Base-by-base conservation (phyloP, 768 basidiomycete genomes). In the Russula abietina region DNA sequence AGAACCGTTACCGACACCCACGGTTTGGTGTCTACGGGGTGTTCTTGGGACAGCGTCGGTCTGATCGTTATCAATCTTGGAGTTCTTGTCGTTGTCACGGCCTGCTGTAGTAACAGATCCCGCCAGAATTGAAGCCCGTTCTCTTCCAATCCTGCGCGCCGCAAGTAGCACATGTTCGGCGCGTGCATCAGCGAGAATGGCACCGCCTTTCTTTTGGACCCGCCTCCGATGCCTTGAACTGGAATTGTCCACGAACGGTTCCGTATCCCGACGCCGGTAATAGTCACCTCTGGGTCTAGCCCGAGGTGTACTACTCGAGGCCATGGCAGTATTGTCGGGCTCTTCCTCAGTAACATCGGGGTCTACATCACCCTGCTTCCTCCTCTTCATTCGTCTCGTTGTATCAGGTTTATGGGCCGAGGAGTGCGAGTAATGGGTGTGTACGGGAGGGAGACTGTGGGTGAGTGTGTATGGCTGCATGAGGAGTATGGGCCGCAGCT, bases 161-260 rank as follows among this genome's bases (percentile, higher is more conserved):
- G 89, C 89, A 14, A 88, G 75, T 1, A 91, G 76, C 12, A 90
- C 74, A 67, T 88, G 88, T 67, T 91, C 89, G 0, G 80, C 78
- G 51, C 86, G 81, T 4, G 89, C 89, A 64, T 91, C 89, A 2
- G 85, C 65, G 75, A 64, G 79, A 71, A 49, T 81, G 61, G 45
- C 80, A 70, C 39, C 68, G 6, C 48, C 56, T 51, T 61, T 73
- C 70, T 57, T 73, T 73, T 36, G 70, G 68, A 32, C 60, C 53
- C 60, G 66, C 55, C 26, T 61, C 36, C 55, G 71, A 71, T 61
- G 71, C 70, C 67, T 69, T 45, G 55, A 48, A n/a, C 43, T 55
- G 39, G 55, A 48, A n/a, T 48, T 55, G 39, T 66, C 65, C 48
- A 38, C 58, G 14, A 65, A 55, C 33, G 43, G 53, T 22, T 66